phyloP scores from a whole-genome alignment of 257 asterid genomes.

The Verbascum thapsus region DNA sequence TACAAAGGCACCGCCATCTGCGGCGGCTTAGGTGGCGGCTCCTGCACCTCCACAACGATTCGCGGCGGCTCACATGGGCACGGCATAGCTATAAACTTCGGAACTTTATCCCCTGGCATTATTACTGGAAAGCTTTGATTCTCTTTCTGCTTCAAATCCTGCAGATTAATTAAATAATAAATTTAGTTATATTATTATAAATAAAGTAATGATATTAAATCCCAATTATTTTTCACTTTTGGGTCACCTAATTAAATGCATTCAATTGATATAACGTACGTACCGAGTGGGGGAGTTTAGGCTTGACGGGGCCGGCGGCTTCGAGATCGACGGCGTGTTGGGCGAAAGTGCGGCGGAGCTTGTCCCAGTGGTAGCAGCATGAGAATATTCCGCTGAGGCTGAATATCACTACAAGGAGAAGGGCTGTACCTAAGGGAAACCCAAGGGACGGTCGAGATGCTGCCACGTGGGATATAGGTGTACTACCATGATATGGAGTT shows the following conservation, averaged over 20 bases:
- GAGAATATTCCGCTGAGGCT: constrained; percentile 90
- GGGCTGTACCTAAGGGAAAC: constrained; percentile 91
- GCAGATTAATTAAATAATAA: not conserved
- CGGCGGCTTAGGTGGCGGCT: constrained; percentile 54
- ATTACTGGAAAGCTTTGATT: constrained; percentile 68
- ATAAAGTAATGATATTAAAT: no score
- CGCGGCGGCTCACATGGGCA: constrained; percentile 60
- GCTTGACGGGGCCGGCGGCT: constrained; percentile 60
- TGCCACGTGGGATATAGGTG: constrained; percentile 39
- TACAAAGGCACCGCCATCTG: constrained; percentile 42
- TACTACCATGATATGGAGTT: constrained; percentile 50
- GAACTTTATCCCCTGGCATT: constrained; percentile 76
- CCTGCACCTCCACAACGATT: constrained; percentile 37
- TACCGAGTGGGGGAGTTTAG: constrained; percentile 50
- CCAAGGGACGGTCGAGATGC: constrained; percentile 86
- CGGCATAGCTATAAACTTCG: constrained; percentile 72
- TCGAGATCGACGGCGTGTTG: constrained; percentile 59
- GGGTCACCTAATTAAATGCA: no score
- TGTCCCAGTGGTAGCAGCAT: constrained; percentile 97
- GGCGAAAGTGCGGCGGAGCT: constrained; percentile 77
- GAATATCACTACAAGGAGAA: constrained; percentile 71
- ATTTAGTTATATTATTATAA: not conserved
- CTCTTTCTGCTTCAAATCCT: constrained; percentile 53
- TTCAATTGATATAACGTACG: no score
- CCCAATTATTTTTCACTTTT: no score